A percentile compares a stretch with the other conserved stretches of the same genome.
phyloP scores from a whole-genome alignment of 2,329 filamentous ascomycete species.

The Diaporthe velutina region DNA sequence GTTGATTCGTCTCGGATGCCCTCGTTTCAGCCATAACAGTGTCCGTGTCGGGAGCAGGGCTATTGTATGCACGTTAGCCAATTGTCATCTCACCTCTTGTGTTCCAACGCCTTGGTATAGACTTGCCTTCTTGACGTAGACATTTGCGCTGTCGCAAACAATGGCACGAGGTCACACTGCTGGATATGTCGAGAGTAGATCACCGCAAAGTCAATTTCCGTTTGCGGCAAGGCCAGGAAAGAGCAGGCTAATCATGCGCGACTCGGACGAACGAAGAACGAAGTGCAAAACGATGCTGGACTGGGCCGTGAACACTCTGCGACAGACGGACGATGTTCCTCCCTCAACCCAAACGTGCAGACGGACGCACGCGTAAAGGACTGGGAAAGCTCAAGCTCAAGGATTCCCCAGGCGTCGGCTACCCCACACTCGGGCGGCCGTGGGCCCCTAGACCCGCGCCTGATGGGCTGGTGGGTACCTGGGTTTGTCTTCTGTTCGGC shows the following conservation, averaged over 20 bases:
- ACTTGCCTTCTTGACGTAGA: constrained; percentile 13
- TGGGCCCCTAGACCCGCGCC: constrained; percentile 9
- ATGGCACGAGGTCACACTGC: background rate
- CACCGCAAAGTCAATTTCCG: background rate
- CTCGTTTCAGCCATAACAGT: constrained; percentile 1
- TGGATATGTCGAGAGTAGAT: background rate
- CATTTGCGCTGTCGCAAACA: constrained; percentile 17
- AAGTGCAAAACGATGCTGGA: background rate
- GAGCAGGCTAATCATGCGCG: background rate
- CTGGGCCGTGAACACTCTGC: background rate
- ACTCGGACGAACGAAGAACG: background rate
- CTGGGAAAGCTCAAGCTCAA: constrained; percentile 24
- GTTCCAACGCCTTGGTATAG: background rate
- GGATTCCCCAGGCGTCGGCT: constrained; percentile 20
- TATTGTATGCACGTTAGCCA: background rate
- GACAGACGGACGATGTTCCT: constrained; percentile 4
- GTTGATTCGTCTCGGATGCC: constrained; percentile 25
- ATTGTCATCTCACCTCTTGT: background rate
- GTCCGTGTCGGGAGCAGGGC: constrained; percentile 13
- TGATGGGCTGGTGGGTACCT: background rate
- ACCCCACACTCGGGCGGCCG: constrained; percentile 25
- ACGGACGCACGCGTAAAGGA: background rate
- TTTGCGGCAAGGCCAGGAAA: background rate
- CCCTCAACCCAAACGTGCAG: constrained; percentile 14
- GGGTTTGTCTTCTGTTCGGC: constrained; percentile 1